These are phyloP conservation scores for Strobilomyces dryophilus DNA, from an alignment of 768 basidiomycete genomes.

Conservation along the genomic window DNA sequence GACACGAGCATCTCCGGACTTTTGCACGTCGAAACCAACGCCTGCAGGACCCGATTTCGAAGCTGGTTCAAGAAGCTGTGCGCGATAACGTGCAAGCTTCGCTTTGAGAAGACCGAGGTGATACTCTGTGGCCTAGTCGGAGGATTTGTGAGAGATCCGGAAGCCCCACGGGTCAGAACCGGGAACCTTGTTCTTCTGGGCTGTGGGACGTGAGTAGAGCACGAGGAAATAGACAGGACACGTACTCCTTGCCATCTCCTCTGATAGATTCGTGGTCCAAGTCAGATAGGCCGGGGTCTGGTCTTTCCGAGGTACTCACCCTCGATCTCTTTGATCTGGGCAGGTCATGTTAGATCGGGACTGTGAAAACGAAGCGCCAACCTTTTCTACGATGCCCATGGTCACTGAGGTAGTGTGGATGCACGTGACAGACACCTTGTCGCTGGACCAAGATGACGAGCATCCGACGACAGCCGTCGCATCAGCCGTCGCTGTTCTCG, in stretches of 20 bases:
- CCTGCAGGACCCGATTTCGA: slow-evolving; percentile 79
- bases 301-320: slow-evolving; percentile 47
- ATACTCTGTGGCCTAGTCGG: slow-evolving; percentile 80
- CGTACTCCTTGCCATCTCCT: slow-evolving; percentile 97
- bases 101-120: slow-evolving; percentile 93
- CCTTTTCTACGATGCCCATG: slow-evolving; percentile 97
- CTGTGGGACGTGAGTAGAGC: slow-evolving; percentile 33
- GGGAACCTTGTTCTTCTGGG: slow-evolving; percentile 92
- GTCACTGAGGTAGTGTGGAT: slow-evolving; percentile 17
- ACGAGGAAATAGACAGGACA: slow-evolving; percentile 12
- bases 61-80: slow-evolving; percentile 89
- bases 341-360: slow-evolving; percentile 1
- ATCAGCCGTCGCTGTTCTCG: slow-evolving; percentile 65
- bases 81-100: slow-evolving; percentile 90
- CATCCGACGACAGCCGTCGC: slow-evolving; percentile 31
- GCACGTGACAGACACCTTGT: background rate
- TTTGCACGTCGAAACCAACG: slow-evolving; percentile 86
- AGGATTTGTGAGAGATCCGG: slow-evolving; percentile 10
- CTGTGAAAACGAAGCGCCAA: slow-evolving; percentile 16
- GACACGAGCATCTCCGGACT: slow-evolving; percentile 84
- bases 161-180: background rate
- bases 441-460: slow-evolving; percentile 14
- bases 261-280: slow-evolving; percentile 24
- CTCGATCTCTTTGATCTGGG: slow-evolving; percentile 92
- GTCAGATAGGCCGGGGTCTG: slow-evolving; percentile 5